Evolutionary conservation across 108 stramenopile genomes (phyloP), one percentile per base, ranked within the genome.

Genomic region (Pseudonitzschia pungens): DNA sequence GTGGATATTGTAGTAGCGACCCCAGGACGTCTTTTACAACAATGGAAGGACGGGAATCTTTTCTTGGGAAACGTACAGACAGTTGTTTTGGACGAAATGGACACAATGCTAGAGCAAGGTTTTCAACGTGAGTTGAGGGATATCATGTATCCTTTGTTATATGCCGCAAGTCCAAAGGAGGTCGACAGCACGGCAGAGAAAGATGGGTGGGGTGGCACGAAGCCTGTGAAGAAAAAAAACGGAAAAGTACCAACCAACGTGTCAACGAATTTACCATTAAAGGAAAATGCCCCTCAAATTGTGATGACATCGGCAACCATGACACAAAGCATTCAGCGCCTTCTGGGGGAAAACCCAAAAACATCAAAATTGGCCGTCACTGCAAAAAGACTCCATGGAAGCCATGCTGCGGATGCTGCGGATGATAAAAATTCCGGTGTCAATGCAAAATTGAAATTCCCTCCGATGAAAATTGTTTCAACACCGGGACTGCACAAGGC

Each of bases 31-130:
- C 70, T 99, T 48, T 75, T 96, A 16, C 92, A 99, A 80, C 98
- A 96, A 82, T 89, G 92, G 66, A 89, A 99, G 65, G 84, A 85
- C 16, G 89, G 88, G 0, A 85, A 92, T 82, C 71, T 97, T 10
- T 93, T 88, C 69, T 71, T 95, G 55, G 90, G 91, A 27, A 65
- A 80, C 28, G 57, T 87, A 27, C 55, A 80, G 18, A 73, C 87
- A 53, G 83, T 98, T 24, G 93, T 99, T 24, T 71, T 99, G 62
- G 98, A 99, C 84, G 98, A 99, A 90, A 92, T 97, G 81, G 98
- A 99, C 87, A 99, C 98, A 58, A 96, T 99, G 95, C 79, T 98
- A 40, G 97, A 96, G 69, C 96, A 98, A 72, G 98, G 98, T 21
- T 99, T 99, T 77, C 91, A 92, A 57, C 74, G 76, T 27, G 98